A percentile compares a stretch with the other conserved stretches of the same genome.
phyloP scores from a whole-genome alignment of 2,329 filamentous ascomycete species.

The Aspergillus latus region DNA sequence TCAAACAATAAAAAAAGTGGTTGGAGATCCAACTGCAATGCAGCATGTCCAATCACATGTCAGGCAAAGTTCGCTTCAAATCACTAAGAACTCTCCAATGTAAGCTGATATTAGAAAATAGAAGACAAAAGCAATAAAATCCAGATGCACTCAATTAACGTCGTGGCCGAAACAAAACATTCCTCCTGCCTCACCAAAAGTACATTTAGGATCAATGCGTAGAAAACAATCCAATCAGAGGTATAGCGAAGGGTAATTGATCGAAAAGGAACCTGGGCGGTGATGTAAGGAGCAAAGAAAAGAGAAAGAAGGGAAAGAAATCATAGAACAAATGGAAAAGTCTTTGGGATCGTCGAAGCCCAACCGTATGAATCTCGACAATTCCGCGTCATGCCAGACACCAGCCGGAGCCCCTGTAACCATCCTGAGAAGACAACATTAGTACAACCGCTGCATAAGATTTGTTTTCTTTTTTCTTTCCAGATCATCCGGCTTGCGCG shows the following conservation, averaged over 20 bases:
- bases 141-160: conserved; percentile 23
- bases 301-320: conserved; percentile 5
- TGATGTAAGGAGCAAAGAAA: conserved; percentile 1
- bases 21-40: conserved; percentile 13
- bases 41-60: conserved; percentile 20
- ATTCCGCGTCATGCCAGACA: neutral
- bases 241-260: conserved; percentile 13
- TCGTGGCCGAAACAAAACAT: conserved; percentile 31
- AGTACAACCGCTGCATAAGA: conserved; percentile 21
- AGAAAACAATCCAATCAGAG: conserved; percentile 27
- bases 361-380: conserved; percentile 2
- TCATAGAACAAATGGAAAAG: conserved; percentile 9
- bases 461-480: conserved; percentile 14
- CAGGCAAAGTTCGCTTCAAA: conserved; percentile 21
- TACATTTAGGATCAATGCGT: conserved; percentile 29
- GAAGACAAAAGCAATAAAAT: conserved; percentile 13
- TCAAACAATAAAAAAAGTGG: conserved; percentile 6
- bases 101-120: conserved; percentile 22
- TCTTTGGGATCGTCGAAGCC: conserved; percentile 5
- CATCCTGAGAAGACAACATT: conserved; percentile 20
- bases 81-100: conserved; percentile 21
- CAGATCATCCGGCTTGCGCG: conserved; percentile 11
- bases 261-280: neutral
- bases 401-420: conserved; percentile 21
- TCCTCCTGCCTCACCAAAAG: conserved; percentile 25